These are phyloP conservation scores for Podospora fimiseda DNA, from an alignment of 495 filamentous ascomycete species.

Conservation along the genomic window DNA sequence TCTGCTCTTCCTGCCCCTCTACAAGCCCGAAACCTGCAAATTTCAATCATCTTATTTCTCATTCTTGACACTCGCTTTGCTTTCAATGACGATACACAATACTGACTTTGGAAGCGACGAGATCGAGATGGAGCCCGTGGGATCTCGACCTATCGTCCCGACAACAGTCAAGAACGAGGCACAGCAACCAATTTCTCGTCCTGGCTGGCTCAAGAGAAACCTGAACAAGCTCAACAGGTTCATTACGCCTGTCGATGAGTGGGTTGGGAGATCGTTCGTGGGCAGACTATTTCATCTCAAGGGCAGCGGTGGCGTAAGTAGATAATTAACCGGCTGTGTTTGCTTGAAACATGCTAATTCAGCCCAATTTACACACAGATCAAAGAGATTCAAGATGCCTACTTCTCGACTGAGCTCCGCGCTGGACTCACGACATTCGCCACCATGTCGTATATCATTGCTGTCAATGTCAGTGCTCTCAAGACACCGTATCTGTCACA, in stretches of 20 bases:
- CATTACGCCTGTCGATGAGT: slow-evolving; percentile 23
- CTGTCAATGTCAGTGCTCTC: slow-evolving; percentile 42
- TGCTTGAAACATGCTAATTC: no score
- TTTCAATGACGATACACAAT: background rate
- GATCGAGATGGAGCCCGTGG: slow-evolving; percentile 12
- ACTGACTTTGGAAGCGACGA: slow-evolving; percentile 10
- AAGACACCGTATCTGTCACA: slow-evolving; percentile 23
- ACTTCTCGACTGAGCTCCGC: slow-evolving; percentile 69
- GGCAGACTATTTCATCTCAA: slow-evolving; percentile 68
- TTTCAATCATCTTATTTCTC: no score
- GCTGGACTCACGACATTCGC: slow-evolving; percentile 81
- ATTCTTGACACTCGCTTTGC: background rate
- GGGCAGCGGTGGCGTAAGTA: slow-evolving; percentile 58
- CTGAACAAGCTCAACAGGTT: background rate
- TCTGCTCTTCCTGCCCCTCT: no score
- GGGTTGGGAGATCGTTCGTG: slow-evolving; percentile 43
- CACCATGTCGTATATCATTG: slow-evolving; percentile 77
- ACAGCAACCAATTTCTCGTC: background rate
- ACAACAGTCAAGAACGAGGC: background rate
- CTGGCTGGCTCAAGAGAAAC: background rate
- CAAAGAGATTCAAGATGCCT: slow-evolving; percentile 50
- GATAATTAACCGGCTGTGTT: background rate
- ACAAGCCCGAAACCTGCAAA: no score
- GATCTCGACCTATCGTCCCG: background rate
- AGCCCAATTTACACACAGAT: slow-evolving; percentile 37